Percentiles rank a stretch among this genome's conserved stretches.
Conservation (phyloP, 148 eudicot genomes). For the Vaccinium vitisidaea region DNA sequence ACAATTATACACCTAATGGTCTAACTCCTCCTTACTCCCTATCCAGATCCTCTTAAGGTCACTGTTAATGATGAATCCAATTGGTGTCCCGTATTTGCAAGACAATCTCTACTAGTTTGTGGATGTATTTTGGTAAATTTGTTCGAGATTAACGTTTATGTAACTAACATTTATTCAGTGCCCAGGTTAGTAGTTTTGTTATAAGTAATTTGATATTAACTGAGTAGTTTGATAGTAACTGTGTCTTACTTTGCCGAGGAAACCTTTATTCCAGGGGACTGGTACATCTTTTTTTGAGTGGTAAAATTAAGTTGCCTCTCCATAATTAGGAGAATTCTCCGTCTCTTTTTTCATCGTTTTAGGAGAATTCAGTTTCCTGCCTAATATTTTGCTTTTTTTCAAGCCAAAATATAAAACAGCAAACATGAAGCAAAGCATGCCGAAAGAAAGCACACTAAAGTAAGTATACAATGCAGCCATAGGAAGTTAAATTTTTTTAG, state of each 20-base stretch:
- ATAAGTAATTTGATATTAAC: too few species aligned
- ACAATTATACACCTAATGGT: too few species aligned
- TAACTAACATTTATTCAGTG: neutral
- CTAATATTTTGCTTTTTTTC: too few species aligned
- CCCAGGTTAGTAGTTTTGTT: neutral
- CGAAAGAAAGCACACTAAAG: neutral
- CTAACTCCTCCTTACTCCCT: neutral
- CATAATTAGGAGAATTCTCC: too few species aligned
- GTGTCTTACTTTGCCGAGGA: too few species aligned
- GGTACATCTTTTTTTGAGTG: too few species aligned
- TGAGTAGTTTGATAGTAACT: too few species aligned
- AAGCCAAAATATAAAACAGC: neutral
- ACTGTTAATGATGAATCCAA: too few species aligned
- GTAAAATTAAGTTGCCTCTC: too few species aligned
- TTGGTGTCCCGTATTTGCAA: neutral
- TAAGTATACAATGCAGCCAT: neutral
- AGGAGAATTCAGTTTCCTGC: too few species aligned
- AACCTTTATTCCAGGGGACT: too few species aligned
- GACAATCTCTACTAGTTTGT: neutral
- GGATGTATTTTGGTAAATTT: neutral
- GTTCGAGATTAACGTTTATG: neutral
- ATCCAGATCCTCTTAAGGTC: neutral
- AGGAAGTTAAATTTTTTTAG: neutral
- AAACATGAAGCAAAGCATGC: neutral
- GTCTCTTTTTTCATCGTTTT: too few species aligned